phyloP scores from a whole-genome alignment of 768 basidiomycete genomes.

The Thelephora ganbajun region DNA sequence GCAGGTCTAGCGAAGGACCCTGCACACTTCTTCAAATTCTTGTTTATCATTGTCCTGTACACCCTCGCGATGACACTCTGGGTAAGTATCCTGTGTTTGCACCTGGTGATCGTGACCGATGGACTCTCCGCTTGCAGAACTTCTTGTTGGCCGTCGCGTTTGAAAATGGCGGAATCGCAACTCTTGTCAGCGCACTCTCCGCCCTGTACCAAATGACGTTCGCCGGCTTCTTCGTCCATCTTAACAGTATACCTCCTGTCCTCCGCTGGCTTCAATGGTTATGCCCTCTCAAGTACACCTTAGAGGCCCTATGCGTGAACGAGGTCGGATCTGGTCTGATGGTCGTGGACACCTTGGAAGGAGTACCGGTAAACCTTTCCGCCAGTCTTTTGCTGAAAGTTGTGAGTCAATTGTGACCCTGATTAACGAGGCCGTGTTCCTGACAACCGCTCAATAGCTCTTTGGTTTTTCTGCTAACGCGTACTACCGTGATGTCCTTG shows the following conservation, averaged over 20 bases:
- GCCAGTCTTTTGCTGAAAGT: constrained; percentile 79
- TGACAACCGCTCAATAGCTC: constrained; percentile 28
- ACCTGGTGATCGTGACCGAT: not conserved
- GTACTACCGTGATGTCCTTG: constrained; percentile 84
- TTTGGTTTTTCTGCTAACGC: constrained; percentile 76
- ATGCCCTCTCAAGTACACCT: constrained; percentile 66
- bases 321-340: constrained; percentile 82
- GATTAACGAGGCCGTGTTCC: not conserved
- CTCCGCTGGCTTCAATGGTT: constrained; percentile 91
- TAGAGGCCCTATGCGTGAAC: constrained; percentile 85
- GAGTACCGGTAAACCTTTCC: constrained; percentile 71
- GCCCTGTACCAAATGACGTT: constrained; percentile 77
- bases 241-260: constrained; percentile 74
- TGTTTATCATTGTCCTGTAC: constrained; percentile 79
- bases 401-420: constrained; percentile 27
- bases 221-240: constrained; percentile 88
- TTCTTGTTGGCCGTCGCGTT: constrained; percentile 80
- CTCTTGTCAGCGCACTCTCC: constrained; percentile 67
- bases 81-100: constrained; percentile 28
- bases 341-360: constrained; percentile 67
- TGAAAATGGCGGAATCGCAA: constrained; percentile 80
- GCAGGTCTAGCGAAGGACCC: constrained; percentile 72
- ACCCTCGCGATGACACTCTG: constrained; percentile 78
- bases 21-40: constrained; percentile 86
- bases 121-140: constrained; percentile 37